Evolutionary conservation across 176 grass and related monocot species (phyloP).

Genomic region (Hordeum marinum): DNA sequence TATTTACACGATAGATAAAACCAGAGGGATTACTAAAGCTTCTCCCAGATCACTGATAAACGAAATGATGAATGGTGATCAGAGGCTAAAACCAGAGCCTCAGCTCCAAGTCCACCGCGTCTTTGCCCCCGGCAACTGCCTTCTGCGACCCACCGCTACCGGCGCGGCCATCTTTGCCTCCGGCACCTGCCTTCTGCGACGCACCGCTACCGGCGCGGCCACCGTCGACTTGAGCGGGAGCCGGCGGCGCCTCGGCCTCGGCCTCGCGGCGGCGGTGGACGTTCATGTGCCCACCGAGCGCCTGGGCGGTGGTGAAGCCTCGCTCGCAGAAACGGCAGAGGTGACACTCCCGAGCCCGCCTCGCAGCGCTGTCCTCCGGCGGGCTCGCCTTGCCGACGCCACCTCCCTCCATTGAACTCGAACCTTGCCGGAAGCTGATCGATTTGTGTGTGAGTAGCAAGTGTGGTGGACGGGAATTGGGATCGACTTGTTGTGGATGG

Average conservation of each 20-base stretch:
- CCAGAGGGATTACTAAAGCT: no score
- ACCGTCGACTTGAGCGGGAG: not conserved
- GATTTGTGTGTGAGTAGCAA: not conserved
- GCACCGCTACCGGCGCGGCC: not conserved
- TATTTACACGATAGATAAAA: conserved; percentile 20
- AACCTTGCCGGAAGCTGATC: not conserved
- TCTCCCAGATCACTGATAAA: not conserved
- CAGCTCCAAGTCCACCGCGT: conserved; percentile 49
- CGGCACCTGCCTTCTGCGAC: not conserved
- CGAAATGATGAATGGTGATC: not conserved
- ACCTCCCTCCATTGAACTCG: conserved; percentile 25
- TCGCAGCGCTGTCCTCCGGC: conserved; percentile 4
- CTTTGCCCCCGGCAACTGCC: not conserved
- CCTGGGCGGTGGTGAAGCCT: conserved; percentile 75
- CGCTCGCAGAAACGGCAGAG: conserved; percentile 57
- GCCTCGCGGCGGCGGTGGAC: conserved; percentile 41
- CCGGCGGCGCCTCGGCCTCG: not conserved
- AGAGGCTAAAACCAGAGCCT: conserved; percentile 21
- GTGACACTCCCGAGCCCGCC: conserved; percentile 36
- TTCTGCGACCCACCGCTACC: not conserved
- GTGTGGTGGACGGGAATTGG: not conserved
- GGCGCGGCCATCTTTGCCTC: not conserved
- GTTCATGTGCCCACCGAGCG: conserved; percentile 79
- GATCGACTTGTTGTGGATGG: not conserved
- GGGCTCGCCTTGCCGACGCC: conserved; percentile 11